Conservation (phyloP, 495 filamentous ascomycete species). For the Lentithecium fluviatile region DNA sequence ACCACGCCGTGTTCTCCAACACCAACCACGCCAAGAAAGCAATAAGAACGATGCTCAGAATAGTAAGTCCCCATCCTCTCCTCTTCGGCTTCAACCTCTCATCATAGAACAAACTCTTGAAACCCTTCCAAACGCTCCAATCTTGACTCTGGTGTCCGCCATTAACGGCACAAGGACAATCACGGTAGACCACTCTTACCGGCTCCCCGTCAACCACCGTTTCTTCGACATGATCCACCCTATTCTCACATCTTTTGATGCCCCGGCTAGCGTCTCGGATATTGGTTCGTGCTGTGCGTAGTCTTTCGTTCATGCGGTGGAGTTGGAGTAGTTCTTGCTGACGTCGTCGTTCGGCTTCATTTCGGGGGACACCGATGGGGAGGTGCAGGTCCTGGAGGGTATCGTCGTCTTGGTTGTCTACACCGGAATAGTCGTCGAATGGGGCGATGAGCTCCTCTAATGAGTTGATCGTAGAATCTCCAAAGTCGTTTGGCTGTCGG, state of each 20-base stretch:
- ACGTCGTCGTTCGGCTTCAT: conserved; percentile 38
- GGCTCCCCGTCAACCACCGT: not conserved
- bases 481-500: conserved; percentile 43
- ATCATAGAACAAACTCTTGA: conserved; percentile 27
- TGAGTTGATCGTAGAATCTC: conserved; percentile 63
- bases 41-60: conserved; percentile 27
- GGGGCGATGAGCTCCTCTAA: conserved; percentile 55
- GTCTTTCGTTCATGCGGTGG: conserved; percentile 41
- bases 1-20: conserved; percentile 27
- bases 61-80: conserved; percentile 23
- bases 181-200: conserved; percentile 15
- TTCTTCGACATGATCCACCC: conserved; percentile 33
- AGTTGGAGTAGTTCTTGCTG: conserved; percentile 40
- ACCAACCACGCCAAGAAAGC: conserved; percentile 24
- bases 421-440: conserved; percentile 11
- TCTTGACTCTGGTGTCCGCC: conserved; percentile 1
- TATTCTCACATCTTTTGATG: conserved; percentile 41
- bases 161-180: conserved; percentile 27
- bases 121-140: conserved; percentile 11
- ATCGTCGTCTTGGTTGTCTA: conserved; percentile 39
- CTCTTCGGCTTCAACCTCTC: not conserved
- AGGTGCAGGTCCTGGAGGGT: conserved; percentile 28
- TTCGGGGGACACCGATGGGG: conserved; percentile 17
- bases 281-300: conserved; percentile 39
- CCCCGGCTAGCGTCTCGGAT: conserved; percentile 43